Conservation (phyloP, 176 grass and related monocot species). For the Urochloa ruziziensis region DNA sequence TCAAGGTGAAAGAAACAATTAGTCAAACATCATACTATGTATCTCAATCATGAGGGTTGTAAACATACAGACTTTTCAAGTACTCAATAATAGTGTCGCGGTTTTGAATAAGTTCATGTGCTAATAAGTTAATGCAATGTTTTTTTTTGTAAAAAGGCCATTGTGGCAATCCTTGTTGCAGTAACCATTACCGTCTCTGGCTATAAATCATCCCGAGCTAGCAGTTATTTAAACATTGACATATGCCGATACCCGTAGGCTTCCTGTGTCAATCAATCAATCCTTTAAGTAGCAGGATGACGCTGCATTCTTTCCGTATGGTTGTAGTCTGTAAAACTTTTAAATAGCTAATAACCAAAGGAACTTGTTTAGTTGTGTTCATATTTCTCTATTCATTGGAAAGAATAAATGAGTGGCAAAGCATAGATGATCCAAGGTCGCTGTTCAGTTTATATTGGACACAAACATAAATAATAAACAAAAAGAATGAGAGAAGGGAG, state of each 20-base stretch:
- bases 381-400: background rate
- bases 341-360: background rate
- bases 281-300: background rate
- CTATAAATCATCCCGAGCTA: background rate
- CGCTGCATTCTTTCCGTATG: background rate
- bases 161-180: background rate
- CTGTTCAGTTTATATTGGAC: background rate
- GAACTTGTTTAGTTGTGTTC: background rate
- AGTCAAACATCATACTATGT: background rate
- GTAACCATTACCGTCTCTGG: background rate
- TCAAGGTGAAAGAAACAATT: background rate
- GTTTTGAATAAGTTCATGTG: background rate
- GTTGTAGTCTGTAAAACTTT: background rate
- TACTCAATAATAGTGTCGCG: background rate
- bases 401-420: background rate
- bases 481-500: background rate
- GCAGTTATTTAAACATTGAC: background rate
- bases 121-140: background rate
- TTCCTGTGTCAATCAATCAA: background rate
- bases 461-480: background rate
- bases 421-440: background rate
- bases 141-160: too few species aligned
- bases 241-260: background rate
- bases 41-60: constrained; percentile 1
- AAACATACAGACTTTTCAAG: background rate